These are phyloP conservation scores for Tylopilus balloui DNA, from an alignment of 768 basidiomycete species.

Conservation along the genomic window DNA sequence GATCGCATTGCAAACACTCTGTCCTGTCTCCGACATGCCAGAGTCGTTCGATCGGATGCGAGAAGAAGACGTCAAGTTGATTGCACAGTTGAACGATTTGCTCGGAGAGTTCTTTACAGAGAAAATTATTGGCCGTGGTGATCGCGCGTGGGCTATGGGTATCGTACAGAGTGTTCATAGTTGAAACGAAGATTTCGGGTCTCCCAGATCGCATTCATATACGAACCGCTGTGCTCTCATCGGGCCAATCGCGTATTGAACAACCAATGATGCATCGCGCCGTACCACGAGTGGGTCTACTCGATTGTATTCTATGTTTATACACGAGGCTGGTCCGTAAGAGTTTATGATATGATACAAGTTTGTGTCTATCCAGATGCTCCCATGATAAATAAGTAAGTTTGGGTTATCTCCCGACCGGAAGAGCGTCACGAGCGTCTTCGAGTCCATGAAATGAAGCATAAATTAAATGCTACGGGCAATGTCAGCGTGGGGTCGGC, in stretches of 20 bases:
- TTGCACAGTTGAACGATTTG: constrained; percentile 45
- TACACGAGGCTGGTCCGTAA: not conserved
- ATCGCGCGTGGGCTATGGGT: constrained; percentile 62
- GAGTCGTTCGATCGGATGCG: constrained; percentile 50
- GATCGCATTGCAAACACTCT: constrained; percentile 61
- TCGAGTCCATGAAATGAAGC: not conserved
- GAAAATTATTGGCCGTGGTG: constrained; percentile 41
- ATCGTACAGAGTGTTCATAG: constrained; percentile 38
- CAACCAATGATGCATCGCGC: no score
- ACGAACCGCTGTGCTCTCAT: not conserved
- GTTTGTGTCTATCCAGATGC: not conserved
- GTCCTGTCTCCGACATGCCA: constrained; percentile 53
- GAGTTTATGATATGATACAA: not conserved
- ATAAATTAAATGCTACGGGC: not conserved
- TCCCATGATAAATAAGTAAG: not conserved
- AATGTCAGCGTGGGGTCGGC: not conserved
- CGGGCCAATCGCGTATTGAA: no score
- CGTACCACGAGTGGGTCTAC: not conserved
- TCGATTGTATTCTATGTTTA: not conserved
- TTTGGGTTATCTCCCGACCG: not conserved
- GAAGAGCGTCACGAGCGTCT: no score
- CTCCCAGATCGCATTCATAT: not conserved
- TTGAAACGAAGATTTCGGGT: not conserved
- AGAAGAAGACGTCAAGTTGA: constrained; percentile 44
- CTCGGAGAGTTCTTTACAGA: constrained; percentile 64